These are phyloP conservation scores for Haplosporangium sp. DNA, from an alignment of 371 early-diverging fungal genomes.

Conservation along the genomic window DNA sequence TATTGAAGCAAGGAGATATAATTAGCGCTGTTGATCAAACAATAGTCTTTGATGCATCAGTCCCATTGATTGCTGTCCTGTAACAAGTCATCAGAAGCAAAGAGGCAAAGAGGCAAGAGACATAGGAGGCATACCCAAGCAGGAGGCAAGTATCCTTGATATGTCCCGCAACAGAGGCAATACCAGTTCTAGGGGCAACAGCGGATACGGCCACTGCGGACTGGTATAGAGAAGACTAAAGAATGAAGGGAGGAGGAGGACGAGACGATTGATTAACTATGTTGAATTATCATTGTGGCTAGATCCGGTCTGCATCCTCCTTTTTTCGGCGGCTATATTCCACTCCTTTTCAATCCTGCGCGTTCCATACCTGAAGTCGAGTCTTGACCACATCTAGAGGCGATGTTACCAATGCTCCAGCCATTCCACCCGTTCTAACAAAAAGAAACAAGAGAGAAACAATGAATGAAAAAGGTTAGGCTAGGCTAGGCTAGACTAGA, in stretches of 20 bases:
- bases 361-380: slow-evolving; percentile 76
- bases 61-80: too few relatives aligned
- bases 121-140: slow-evolving; percentile 57
- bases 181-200: slow-evolving; percentile 24
- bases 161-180: slow-evolving; percentile 59
- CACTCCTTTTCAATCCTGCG: neutral
- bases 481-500: neutral
- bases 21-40: too few relatives aligned
- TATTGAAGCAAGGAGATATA: slow-evolving; percentile 22
- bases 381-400: slow-evolving; percentile 95
- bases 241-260: neutral
- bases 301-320: neutral
- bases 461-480: neutral
- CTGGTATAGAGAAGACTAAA: slow-evolving; percentile 61
- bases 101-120: neutral
- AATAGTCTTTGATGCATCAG: neutral
- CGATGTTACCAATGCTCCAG: slow-evolving; percentile 87
- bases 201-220: slow-evolving; percentile 31
- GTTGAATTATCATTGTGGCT: neutral
- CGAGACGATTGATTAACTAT: neutral
- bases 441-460: neutral
- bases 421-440: slow-evolving; percentile 72
- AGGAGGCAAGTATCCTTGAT: slow-evolving; percentile 67
- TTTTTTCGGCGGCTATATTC: neutral
- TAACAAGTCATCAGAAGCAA: too few relatives aligned